Percentiles rank a stretch among this genome's conserved stretches.
These are phyloP conservation scores for Aspergillus oerlinghausenensis DNA, from an alignment of 2,329 filamentous ascomycete species.

Conservation along the genomic window DNA sequence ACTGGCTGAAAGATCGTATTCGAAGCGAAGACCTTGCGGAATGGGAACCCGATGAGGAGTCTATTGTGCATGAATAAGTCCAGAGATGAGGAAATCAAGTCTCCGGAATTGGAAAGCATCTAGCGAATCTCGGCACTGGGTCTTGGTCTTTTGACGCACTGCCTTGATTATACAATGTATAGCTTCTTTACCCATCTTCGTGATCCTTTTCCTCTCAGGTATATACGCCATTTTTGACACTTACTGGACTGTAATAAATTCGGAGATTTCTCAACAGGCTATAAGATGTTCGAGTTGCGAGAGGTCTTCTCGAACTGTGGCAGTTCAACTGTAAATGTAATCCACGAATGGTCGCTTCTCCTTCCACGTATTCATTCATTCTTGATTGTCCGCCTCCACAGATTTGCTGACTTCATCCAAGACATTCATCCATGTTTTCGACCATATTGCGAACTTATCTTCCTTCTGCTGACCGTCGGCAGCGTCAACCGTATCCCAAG, in stretches of 20 bases:
- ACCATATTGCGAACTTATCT: constrained; percentile 79
- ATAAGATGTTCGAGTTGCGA: background rate
- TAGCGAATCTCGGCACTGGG: background rate
- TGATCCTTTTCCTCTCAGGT: background rate
- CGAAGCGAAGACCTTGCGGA: constrained; percentile 46
- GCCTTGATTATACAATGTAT: constrained; percentile 6
- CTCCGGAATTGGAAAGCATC: background rate
- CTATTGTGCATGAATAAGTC: background rate
- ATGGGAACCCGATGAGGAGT: constrained; percentile 28
- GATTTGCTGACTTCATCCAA: constrained; percentile 39
- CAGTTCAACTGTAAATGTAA: too few species aligned
- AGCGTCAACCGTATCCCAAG: constrained; percentile 63
- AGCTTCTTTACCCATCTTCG: constrained; percentile 1
- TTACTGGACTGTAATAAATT: background rate
- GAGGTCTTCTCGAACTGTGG: too few species aligned
- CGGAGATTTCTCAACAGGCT: background rate
- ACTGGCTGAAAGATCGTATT: constrained; percentile 75
- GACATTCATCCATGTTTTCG: constrained; percentile 51
- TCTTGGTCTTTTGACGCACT: background rate
- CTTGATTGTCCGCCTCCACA: constrained; percentile 7
- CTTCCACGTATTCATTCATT: background rate
- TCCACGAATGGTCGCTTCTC: background rate
- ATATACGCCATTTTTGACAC: background rate
- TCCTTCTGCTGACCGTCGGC: constrained; percentile 54
- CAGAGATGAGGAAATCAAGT: background rate